These are phyloP conservation scores for Zizania latifolia DNA, from an alignment of 176 grass and related monocot species.

Conservation along the genomic window DNA sequence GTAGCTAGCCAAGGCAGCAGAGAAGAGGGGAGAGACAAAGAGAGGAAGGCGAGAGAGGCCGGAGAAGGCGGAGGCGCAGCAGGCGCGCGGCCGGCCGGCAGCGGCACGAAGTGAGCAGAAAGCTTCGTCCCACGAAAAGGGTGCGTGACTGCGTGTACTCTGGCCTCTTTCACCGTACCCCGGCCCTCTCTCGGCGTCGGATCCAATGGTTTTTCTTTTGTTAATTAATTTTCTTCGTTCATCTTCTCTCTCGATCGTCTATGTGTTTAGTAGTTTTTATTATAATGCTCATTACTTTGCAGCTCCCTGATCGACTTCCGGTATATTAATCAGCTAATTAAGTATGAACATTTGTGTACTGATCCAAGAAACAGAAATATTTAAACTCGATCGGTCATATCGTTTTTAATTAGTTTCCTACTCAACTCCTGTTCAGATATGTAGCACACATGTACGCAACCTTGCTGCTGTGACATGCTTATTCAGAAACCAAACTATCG, in stretches of 20 bases:
- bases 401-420: not conserved
- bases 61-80: not conserved
- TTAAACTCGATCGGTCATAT: not conserved
- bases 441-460: not conserved
- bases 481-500: not conserved
- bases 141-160: conserved; percentile 23
- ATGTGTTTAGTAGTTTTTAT: not conserved
- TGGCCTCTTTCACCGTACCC: not conserved
- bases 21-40: too few species aligned
- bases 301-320: not conserved
- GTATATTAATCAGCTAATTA: not conserved
- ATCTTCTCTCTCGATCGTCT: not conserved
- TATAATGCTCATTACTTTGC: not conserved
- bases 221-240: not conserved
- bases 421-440: not conserved
- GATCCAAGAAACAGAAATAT: conserved; percentile 23
- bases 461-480: not conserved
- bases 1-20: not conserved
- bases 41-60: not conserved
- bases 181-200: conserved; percentile 20
- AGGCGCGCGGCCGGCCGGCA: conserved; percentile 3
- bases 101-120: conserved; percentile 27
- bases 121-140: conserved; percentile 22
- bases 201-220: conserved; percentile 1
- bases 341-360: not conserved